phyloP scores from a whole-genome alignment of 202 grass and related monocot genomes.

The Digitaria exilis region DNA sequence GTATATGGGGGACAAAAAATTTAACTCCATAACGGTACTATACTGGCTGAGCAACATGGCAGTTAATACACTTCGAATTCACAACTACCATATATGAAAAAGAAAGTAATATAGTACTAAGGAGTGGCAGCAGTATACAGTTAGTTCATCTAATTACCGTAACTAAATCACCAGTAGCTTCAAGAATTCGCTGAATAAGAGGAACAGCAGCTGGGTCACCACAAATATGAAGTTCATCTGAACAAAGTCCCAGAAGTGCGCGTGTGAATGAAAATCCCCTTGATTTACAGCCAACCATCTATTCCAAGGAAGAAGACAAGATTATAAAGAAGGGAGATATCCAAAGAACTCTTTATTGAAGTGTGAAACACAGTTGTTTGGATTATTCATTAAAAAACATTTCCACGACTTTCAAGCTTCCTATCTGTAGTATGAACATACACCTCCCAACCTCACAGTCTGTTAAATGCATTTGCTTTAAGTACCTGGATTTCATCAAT shows the following conservation, averaged over 20 bases:
- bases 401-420: neutral
- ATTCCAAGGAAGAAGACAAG: slow-evolving; percentile 41
- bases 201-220: slow-evolving; percentile 93
- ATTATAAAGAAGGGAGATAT: slow-evolving; percentile 34
- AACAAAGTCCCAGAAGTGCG: slow-evolving; percentile 89
- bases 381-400: slow-evolving; percentile 27
- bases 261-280: slow-evolving; percentile 95
- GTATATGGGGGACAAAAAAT: slow-evolving; percentile 30
- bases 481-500: slow-evolving; percentile 99
- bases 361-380: slow-evolving; percentile 21
- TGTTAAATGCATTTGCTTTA: slow-evolving; percentile 23
- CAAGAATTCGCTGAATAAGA: slow-evolving; percentile 88
- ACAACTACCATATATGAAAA: slow-evolving; percentile 13
- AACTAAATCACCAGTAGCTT: slow-evolving; percentile 82
- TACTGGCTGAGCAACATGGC: slow-evolving; percentile 29
- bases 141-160: slow-evolving; percentile 57
- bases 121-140: neutral
- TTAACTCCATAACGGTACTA: slow-evolving; percentile 2
- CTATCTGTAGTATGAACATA: slow-evolving; percentile 19
- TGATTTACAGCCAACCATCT: slow-evolving; percentile 95
- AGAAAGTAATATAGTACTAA: neutral
- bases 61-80: slow-evolving; percentile 34
- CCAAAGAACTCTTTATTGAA: slow-evolving; percentile 21
- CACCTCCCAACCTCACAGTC: slow-evolving; percentile 17
- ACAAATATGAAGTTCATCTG: slow-evolving; percentile 96